Conservation (phyloP, 2,329 filamentous ascomycete species). For the Pyricularia grisea region DNA sequence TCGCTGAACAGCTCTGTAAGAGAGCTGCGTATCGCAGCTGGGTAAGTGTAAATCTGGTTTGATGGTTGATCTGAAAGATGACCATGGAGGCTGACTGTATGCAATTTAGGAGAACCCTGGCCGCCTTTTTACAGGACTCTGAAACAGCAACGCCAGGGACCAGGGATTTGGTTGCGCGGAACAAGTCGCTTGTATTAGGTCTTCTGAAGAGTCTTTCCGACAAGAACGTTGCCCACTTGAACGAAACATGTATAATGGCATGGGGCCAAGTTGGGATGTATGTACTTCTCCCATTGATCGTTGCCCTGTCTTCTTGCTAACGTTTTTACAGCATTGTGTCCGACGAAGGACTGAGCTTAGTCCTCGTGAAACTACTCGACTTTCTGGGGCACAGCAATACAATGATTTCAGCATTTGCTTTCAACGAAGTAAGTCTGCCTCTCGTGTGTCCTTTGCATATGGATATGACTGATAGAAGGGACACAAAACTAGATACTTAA, state of each 20-base stretch:
- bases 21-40: conserved; percentile 76
- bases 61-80: not conserved
- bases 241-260: conserved; percentile 77
- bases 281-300: conserved; percentile 10
- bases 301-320: conserved; percentile 1
- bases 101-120: not conserved
- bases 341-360: conserved; percentile 78
- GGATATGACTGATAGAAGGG: conserved; percentile 4
- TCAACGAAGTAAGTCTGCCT: conserved; percentile 59
- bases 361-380: conserved; percentile 73
- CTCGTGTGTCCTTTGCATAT: not conserved
- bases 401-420: conserved; percentile 71
- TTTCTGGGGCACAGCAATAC: conserved; percentile 79
- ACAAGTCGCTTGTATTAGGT: conserved; percentile 61
- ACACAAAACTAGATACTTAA: conserved; percentile 43
- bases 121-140: conserved; percentile 46
- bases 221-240: conserved; percentile 54
- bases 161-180: conserved; percentile 41
- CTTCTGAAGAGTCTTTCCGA: conserved; percentile 65
- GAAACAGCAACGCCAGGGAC: conserved; percentile 16
- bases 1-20: conserved; percentile 75
- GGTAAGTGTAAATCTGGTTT: conserved; percentile 29
- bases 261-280: conserved; percentile 76
- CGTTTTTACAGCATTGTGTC: conserved; percentile 45
- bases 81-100: not conserved